Evolutionary conservation across 1,284 basidiomycete genomes (phyloP).

Genomic region (Cystobasidium slooffiae): DNA sequence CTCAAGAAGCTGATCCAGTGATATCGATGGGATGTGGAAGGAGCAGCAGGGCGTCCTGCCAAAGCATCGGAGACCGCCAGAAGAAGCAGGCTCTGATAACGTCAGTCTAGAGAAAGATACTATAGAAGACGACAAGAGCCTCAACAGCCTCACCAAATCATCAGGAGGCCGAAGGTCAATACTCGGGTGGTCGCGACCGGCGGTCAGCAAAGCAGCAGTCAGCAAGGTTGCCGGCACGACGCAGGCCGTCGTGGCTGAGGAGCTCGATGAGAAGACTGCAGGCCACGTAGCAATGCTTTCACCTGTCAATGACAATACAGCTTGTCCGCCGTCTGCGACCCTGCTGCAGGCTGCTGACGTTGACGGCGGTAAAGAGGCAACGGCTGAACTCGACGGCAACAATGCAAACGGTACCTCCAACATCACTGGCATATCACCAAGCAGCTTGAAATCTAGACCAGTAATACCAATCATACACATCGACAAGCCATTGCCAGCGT

Average conservation of each 20-base stretch:
- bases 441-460: background rate
- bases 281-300: too few species aligned
- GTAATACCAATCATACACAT: background rate
- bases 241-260: background rate
- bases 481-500: conserved; percentile 24
- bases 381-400: too few species aligned
- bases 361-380: too few species aligned
- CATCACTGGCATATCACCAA: background rate
- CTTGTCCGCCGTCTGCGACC: too few species aligned
- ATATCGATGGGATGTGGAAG: conserved; percentile 4
- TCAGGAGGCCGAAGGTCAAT: background rate
- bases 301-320: too few species aligned
- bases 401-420: too few species aligned
- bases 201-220: conserved; percentile 8
- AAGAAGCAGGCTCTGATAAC: background rate
- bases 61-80: conserved; percentile 11
- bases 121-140: background rate
- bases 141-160: background rate
- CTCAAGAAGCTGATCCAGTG: background rate
- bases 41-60: conserved; percentile 3
- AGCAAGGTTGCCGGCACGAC: background rate
- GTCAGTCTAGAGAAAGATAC: background rate
- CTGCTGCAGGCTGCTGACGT: too few species aligned
- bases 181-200: conserved; percentile 1
- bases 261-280: background rate